A percentile compares a stretch with the other conserved stretches of the same genome.
Conservation (phyloP, 2,329 filamentous ascomycete species). For the Penicillium sp. region DNA sequence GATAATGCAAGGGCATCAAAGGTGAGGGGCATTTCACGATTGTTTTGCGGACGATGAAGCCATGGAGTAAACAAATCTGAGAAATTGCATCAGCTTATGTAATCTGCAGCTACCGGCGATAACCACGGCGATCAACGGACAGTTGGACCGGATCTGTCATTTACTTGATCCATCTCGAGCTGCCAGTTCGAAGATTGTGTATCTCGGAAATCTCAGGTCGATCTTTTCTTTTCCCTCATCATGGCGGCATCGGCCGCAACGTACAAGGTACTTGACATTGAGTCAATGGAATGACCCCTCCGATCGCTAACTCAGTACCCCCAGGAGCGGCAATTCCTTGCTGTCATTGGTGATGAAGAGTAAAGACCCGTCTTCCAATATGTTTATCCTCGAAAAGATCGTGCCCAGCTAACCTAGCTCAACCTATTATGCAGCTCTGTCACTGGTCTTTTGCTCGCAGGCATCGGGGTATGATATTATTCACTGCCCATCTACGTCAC, state of each 20-base stretch:
- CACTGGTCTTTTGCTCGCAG: conserved; percentile 89
- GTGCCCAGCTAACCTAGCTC: conserved; percentile 18
- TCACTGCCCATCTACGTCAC: background rate
- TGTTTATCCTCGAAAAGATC: background rate
- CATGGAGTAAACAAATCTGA: conserved; percentile 1
- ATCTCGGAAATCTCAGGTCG: background rate
- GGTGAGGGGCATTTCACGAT: background rate
- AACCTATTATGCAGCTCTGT: conserved; percentile 68
- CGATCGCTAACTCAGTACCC: conserved; percentile 20
- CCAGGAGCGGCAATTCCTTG: conserved; percentile 88
- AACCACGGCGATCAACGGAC: conserved; percentile 20
- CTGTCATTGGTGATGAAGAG: conserved; percentile 95
- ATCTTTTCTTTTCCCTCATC: conserved; percentile 14
- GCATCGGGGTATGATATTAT: conserved; percentile 72
- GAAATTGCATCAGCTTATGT: conserved; percentile 25
- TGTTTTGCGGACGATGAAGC: conserved; percentile 7
- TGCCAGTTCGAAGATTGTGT: background rate
- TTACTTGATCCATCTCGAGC: conserved; percentile 3
- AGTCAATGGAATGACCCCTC: conserved; percentile 46
- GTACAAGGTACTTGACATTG: conserved; percentile 51
- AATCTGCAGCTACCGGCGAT: conserved; percentile 22
- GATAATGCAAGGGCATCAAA: conserved; percentile 14
- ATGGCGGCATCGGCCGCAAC: conserved; percentile 61
- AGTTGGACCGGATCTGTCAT: conserved; percentile 5
- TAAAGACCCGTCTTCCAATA: conserved; percentile 18